Base-by-base conservation (phyloP, 2,329 filamentous ascomycete species). In the Exophiala phaeomuriformis region DNA sequence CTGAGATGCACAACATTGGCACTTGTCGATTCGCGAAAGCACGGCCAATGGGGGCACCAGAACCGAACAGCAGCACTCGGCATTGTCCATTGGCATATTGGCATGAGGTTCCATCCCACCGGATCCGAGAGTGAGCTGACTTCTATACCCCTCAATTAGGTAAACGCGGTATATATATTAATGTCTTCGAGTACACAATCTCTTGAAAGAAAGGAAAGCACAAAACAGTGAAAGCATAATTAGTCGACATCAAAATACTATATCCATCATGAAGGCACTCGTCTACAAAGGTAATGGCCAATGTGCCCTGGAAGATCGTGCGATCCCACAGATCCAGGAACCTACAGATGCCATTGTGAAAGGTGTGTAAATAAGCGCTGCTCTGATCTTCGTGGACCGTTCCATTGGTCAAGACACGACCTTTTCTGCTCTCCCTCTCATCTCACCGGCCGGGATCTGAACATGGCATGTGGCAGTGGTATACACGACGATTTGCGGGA, bases 401-500 rank as follows among this genome's bases (percentile, higher is more conserved):
- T 19, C 19, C 19, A 19, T 19, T 19, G 19, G 19, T 19, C 19
- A 19, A 19, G 19, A 19, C 19, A 19, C 19, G 19, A 19, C 19
- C 19, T 19, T 19, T 19, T 2, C 19, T 19, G 19, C 19, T 19
- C 19, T 19, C 19, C 19, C 19, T 19, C 19, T 19, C 19, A 19
- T 19, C 19, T 19, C 19, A 19, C 19, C 19, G 19, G 19, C 19
- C 2, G 19, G 19, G 19, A 19, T 19, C 19, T 19, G 19, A 19
- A 19, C 19, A 19, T 19, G 19, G 19, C 19, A 19, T 27, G 2
- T 44, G 9, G 29, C 28, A 56, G 53, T 79, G 39, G 66, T 67
- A 5, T 71, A 77, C 49, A 72, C 73, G 0, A 76, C 75, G 7
- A 78, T 78, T 58, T 80, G 78, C 61, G 77, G 77, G 28, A 75